These are phyloP conservation scores for Kodamaea sp. DNA, from an alignment of 1,139 yeast genomes.

Conservation along the genomic window DNA sequence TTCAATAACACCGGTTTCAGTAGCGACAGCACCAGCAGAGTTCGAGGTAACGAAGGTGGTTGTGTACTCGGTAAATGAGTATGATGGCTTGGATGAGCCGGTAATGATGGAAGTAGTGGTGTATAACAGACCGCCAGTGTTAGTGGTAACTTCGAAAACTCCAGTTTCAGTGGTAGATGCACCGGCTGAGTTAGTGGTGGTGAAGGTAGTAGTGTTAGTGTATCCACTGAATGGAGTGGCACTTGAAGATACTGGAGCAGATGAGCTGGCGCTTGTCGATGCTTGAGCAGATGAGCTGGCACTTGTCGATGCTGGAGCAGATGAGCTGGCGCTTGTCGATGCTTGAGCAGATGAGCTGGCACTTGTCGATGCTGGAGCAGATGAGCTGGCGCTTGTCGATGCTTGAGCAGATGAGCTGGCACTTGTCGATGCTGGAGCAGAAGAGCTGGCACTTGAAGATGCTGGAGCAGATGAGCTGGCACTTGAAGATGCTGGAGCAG, in stretches of 20 bases:
- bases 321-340: too few relatives aligned
- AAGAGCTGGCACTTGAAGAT: constrained; percentile 12
- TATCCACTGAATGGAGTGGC: constrained; percentile 14
- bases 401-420: constrained; percentile 4
- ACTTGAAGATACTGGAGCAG: constrained; percentile 2
- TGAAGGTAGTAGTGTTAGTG: constrained; percentile 16
- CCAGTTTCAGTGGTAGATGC: constrained; percentile 6
- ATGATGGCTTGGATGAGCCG: background rate
- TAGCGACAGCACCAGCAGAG: constrained; percentile 15
- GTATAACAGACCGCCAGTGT: constrained; percentile 10
- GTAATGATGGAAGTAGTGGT: constrained; percentile 12
- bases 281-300: too few relatives aligned
- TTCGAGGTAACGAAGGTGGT: constrained; percentile 17
- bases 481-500: too few relatives aligned
- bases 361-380: constrained; percentile 2
- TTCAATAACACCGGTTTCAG: constrained; percentile 11
- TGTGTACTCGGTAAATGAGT: constrained; percentile 14
- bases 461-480: constrained; percentile 3
- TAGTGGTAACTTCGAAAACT: constrained; percentile 13
- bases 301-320: constrained; percentile 4
- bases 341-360: background rate
- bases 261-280: too few relatives aligned
- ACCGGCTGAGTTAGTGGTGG: constrained; percentile 9
- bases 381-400: constrained; percentile 12
- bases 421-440: constrained; percentile 2